Conservation (phyloP, 441 rosid genomes). For the Adansonia grandidieri region DNA sequence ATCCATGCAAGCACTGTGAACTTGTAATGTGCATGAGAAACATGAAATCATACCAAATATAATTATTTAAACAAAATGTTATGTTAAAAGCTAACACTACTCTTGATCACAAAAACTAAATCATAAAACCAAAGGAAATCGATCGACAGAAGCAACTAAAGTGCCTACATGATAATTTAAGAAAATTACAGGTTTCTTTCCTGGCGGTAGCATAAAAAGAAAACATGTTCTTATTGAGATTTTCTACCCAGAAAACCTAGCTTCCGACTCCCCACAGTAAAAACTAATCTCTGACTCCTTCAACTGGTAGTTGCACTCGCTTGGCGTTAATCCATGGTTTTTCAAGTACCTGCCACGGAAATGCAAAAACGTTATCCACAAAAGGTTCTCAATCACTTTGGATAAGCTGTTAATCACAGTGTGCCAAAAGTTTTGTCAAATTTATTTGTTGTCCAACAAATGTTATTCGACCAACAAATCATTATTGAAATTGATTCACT, state of each 20-base stretch:
- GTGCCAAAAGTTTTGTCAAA: no score
- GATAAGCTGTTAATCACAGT: background rate
- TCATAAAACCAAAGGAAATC: constrained; percentile 17
- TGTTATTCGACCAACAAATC: background rate
- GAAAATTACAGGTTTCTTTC: constrained; percentile 20
- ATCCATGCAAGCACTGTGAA: no score
- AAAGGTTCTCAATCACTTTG: background rate
- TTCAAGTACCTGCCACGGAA: constrained; percentile 56
- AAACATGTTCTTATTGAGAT: constrained; percentile 24
- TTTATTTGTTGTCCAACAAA: background rate
- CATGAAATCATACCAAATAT: background rate
- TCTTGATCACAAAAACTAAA: constrained; percentile 17
- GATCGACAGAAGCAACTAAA: background rate
- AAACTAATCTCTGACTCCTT: constrained; percentile 31
- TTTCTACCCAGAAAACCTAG: constrained; percentile 27
- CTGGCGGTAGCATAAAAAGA: constrained; percentile 20
- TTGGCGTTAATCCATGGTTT: constrained; percentile 34
- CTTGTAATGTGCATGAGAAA: background rate
- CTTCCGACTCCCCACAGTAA: constrained; percentile 17
- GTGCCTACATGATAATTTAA: constrained; percentile 5
- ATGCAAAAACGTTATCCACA: constrained; percentile 19
- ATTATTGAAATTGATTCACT: background rate
- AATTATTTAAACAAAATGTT: background rate
- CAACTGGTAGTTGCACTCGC: constrained; percentile 31
- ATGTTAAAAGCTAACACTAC: background rate